Evolutionary conservation across 148 eudicot species (phyloP).

Genomic region (Chenopodium berlandieri): DNA sequence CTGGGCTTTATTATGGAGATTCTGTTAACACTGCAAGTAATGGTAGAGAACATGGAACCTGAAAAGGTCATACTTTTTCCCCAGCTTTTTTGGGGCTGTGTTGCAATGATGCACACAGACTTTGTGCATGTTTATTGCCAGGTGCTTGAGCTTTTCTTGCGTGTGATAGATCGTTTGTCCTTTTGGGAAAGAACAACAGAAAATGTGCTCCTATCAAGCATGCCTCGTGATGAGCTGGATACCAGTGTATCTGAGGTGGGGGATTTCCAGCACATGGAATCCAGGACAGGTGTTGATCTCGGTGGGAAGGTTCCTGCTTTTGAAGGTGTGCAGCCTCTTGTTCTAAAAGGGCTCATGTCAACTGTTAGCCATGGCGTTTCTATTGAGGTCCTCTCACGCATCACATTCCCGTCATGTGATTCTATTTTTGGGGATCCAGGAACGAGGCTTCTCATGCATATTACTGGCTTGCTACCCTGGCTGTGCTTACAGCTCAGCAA

Average conservation of each 20-base stretch:
- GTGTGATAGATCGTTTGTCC: slow-evolving; percentile 88
- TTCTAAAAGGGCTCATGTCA: slow-evolving; percentile 93
- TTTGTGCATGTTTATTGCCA: slow-evolving; percentile 98
- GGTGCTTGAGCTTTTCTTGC: slow-evolving; percentile 92
- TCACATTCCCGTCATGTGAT: slow-evolving; percentile 86
- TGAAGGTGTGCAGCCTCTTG: slow-evolving; percentile 98
- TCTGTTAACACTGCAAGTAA: slow-evolving; percentile 89
- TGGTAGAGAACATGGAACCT: slow-evolving; percentile 99
- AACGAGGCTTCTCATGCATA: slow-evolving; percentile 91
- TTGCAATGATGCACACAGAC: slow-evolving; percentile 98
- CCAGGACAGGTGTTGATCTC: slow-evolving; percentile 48
- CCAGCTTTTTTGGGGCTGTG: slow-evolving; percentile 99
- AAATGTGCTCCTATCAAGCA: slow-evolving; percentile 93
- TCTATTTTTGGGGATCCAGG: slow-evolving; percentile 92
- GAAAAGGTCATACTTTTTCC: slow-evolving; percentile 97
- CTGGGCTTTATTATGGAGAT: slow-evolving; percentile 92
- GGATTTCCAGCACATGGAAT: slow-evolving; percentile 70
- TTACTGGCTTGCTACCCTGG: slow-evolving; percentile 95
- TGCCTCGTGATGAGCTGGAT: slow-evolving; percentile 94
- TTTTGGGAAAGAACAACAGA: slow-evolving; percentile 92
- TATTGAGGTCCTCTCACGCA: slow-evolving; percentile 86
- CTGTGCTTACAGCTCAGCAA: slow-evolving; percentile 85
- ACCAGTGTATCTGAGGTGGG: slow-evolving; percentile 50
- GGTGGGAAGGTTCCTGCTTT: slow-evolving; percentile 77
- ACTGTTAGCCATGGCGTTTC: slow-evolving; percentile 85